phyloP scores from a whole-genome alignment of 768 basidiomycete species.

The Rhizopogon roseolus region DNA sequence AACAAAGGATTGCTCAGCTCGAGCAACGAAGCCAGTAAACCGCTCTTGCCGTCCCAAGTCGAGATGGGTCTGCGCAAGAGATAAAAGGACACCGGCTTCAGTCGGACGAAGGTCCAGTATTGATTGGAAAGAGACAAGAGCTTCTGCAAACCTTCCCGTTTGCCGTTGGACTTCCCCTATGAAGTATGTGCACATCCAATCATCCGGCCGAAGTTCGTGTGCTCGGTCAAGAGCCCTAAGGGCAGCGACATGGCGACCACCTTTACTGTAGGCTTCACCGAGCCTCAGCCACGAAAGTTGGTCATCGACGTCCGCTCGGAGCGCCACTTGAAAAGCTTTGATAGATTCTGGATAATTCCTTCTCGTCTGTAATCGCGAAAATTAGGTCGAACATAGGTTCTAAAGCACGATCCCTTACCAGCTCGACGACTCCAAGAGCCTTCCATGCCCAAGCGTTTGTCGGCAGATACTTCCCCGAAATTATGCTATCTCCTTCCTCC shows the following conservation, averaged over 20 bases:
- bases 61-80: conserved; percentile 68
- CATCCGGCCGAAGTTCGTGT: conserved; percentile 62
- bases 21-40: conserved; percentile 61
- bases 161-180: conserved; percentile 82
- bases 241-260: conserved; percentile 85
- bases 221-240: conserved; percentile 82
- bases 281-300: conserved; percentile 83
- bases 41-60: conserved; percentile 65
- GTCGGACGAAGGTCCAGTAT: conserved; percentile 52
- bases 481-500: conserved; percentile 34
- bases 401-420: conserved; percentile 47
- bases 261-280: conserved; percentile 86
- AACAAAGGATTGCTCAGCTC: conserved; percentile 73
- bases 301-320: conserved; percentile 76
- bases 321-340: conserved; percentile 79
- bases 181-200: conserved; percentile 83
- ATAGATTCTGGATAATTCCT: conserved; percentile 72
- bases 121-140: conserved; percentile 58
- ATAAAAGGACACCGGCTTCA: conserved; percentile 69
- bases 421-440: conserved; percentile 85
- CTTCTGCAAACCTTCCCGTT: conserved; percentile 69
- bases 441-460: conserved; percentile 98
- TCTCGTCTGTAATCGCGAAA: conserved; percentile 43
- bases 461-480: conserved; percentile 52
- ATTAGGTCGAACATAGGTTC: neutral